These are phyloP conservation scores for Anastatica hierochuntica DNA, from an alignment of 345 rosid genomes.

Conservation along the genomic window DNA sequence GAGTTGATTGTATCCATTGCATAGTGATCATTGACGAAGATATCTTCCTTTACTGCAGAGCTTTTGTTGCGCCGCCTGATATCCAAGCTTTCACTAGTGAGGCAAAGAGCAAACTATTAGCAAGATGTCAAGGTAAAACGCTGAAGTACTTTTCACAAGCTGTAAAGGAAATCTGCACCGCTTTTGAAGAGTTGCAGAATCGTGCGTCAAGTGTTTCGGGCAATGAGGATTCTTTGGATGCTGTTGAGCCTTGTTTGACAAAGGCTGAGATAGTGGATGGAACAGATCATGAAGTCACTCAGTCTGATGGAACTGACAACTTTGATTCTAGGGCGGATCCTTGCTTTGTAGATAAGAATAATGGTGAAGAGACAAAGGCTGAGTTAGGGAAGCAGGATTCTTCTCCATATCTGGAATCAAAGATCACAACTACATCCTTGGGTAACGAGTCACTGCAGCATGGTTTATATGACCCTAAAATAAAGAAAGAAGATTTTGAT, in stretches of 20 bases:
- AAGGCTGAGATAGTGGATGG: slow-evolving; percentile 35
- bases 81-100: slow-evolving; percentile 76
- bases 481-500: slow-evolving; percentile 32
- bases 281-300: slow-evolving; percentile 25
- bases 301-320: slow-evolving; percentile 28
- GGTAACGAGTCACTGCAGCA: slow-evolving; percentile 26
- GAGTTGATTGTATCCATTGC: neutral
- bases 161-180: slow-evolving; percentile 69
- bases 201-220: slow-evolving; percentile 34
- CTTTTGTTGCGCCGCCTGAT: slow-evolving; percentile 72
- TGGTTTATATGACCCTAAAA: slow-evolving; percentile 17
- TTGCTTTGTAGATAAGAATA: slow-evolving; percentile 32
- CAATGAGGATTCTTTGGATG: slow-evolving; percentile 37
- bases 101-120: slow-evolving; percentile 49
- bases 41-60: slow-evolving; percentile 43
- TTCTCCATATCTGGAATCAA: slow-evolving; percentile 28
- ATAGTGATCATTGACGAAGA: slow-evolving; percentile 1
- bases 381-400: slow-evolving; percentile 30
- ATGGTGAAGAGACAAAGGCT: slow-evolving; percentile 35
- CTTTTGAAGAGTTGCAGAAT: slow-evolving; percentile 59
- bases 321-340: slow-evolving; percentile 29
- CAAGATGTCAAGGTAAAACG: slow-evolving; percentile 63
- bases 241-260: slow-evolving; percentile 34
- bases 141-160: slow-evolving; percentile 69
- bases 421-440: slow-evolving; percentile 32